Evolutionary conservation across 371 early-diverging fungal genomes (phyloP), one percentile per base, ranked within the genome.

Genomic region (Mucor racemosus): DNA sequence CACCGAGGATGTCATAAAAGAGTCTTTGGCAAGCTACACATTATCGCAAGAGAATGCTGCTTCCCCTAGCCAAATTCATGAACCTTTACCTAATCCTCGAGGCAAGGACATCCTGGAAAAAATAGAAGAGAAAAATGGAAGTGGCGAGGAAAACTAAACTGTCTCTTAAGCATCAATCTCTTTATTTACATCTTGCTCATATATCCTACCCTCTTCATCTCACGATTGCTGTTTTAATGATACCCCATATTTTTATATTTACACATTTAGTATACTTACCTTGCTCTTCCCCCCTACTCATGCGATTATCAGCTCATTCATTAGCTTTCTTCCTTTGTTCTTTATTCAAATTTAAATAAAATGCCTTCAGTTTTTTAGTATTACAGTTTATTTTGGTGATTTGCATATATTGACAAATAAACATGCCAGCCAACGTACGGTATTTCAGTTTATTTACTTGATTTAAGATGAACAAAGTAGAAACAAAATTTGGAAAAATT

Each of bases 41-140:
- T 54, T 54, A 19, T 54, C 54, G 4, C 54, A 13, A 54, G 54
- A 34, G 4, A 11, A 34, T 3, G 15, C 33, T 11, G 34, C 26
- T 17, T 11, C 54, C 9, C 11, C 26, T 34, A 54, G 54, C 11
- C 54, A 54, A 54, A 19, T 54, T 3, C 54, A 33, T 4, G 31
- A 31, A 7, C 54, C 54, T 17, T 34, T 33, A 10, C 31, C 33
- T n/a, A 54, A 54, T 14, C 54, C 54, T 54, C 54, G 54, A 13
- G 54, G 54, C 4, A 54, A 54, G 26, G 54, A 54, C 9, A 26
- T 54, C 13, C 33, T 26, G 33, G 54, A 54, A 54, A 54, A 54
- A 34, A 13, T 54, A 5, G 54, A 31, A 0, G 54, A 54, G 3
- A 54, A 54, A 15, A 13, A 54, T 26, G 31, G 34, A 31, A 11